Conservation (phyloP, 257 asterid genomes). For the Forsythia suspensa region DNA sequence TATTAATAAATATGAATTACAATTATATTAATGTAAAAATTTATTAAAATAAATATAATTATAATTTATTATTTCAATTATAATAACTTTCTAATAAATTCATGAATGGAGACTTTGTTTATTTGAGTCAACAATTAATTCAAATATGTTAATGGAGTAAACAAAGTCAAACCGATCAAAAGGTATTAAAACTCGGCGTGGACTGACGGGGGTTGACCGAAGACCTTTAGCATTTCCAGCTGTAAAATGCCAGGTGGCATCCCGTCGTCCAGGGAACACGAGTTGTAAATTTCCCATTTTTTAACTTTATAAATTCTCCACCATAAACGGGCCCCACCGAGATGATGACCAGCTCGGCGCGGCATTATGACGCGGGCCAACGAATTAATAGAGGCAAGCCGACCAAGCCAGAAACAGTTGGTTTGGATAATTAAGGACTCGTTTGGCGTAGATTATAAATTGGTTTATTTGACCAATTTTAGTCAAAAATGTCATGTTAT, state of each 20-base stretch:
- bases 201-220: conserved; percentile 42
- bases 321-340: neutral
- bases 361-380: neutral
- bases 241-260: conserved; percentile 27
- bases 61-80: too few relatives aligned
- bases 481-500: too few relatives aligned
- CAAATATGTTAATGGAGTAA: too few relatives aligned
- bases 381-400: neutral
- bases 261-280: neutral
- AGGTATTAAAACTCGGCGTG: conserved; percentile 25
- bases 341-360: neutral
- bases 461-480: too few relatives aligned
- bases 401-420: neutral
- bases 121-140: too few relatives aligned
- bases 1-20: too few relatives aligned
- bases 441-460: too few relatives aligned
- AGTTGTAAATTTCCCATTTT: neutral
- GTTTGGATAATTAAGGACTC: neutral
- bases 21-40: too few relatives aligned
- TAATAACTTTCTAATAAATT: too few relatives aligned
- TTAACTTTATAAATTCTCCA: neutral
- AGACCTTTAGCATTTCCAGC: neutral
- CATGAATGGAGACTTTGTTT: too few relatives aligned
- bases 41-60: too few relatives aligned
- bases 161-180: conserved; percentile 18